Evolutionary conservation across 208 protist species (phyloP).

Genomic region (Trypanosoma lewisi): DNA sequence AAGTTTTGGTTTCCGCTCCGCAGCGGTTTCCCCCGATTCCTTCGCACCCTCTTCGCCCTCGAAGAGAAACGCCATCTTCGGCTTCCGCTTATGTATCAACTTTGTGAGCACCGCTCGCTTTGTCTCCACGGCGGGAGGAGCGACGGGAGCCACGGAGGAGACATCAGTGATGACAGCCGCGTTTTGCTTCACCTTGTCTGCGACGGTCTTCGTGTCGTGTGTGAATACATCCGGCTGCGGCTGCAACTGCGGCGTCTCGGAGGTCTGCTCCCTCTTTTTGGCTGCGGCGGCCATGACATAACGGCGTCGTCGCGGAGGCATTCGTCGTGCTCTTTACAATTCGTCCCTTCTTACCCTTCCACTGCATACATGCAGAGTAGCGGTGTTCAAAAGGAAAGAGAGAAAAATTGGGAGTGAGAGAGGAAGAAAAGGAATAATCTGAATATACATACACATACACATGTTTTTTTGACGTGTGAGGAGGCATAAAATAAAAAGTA

Average conservation of each 20-base stretch:
- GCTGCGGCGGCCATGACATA: not conserved
- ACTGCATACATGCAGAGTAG: not conserved
- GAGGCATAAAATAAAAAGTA: too few species aligned
- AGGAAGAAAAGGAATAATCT: too few species aligned
- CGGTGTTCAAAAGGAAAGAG: not conserved
- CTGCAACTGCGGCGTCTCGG: not conserved
- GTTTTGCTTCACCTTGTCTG: not conserved
- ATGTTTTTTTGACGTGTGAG: too few species aligned
- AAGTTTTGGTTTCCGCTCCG: conserved; percentile 10
- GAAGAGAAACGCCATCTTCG: conserved; percentile 15
- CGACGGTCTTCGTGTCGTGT: not conserved
- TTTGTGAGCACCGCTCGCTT: conserved; percentile 9
- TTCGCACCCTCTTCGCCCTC: not conserved
- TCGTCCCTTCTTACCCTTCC: not conserved
- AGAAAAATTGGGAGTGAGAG: not conserved
- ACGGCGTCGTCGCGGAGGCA: not conserved
- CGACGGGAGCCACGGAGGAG: not conserved
- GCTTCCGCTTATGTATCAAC: conserved; percentile 4
- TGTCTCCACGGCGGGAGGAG: not conserved
- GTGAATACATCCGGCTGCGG: not conserved
- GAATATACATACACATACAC: too few species aligned
- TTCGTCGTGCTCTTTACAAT: not conserved
- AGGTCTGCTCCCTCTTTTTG: not conserved
- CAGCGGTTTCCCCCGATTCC: not conserved
- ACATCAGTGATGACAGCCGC: conserved; percentile 1